Percentiles rank a stretch among this genome's conserved stretches.
Conservation (phyloP, 768 basidiomycete genomes). For the Daedalea quercina region DNA sequence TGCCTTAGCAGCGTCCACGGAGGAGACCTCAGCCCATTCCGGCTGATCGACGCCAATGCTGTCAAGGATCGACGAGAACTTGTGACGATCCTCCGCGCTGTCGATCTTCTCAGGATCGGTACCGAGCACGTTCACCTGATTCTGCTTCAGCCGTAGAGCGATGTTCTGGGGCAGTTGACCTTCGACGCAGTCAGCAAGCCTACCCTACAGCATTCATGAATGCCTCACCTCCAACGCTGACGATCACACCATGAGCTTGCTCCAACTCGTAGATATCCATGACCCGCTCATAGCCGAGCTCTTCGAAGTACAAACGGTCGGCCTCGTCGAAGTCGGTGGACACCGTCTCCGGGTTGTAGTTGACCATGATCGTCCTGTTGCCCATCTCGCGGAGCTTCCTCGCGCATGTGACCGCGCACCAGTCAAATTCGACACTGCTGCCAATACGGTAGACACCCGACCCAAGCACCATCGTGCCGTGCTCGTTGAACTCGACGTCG, state of each 20-base stretch:
- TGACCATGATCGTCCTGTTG: slow-evolving; percentile 96
- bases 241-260: slow-evolving; percentile 85
- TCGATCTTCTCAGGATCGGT: slow-evolving; percentile 96
- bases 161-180: slow-evolving; percentile 99
- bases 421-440: slow-evolving; percentile 98
- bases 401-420: slow-evolving; percentile 99
- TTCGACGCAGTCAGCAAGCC: slow-evolving; percentile 24
- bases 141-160: slow-evolving; percentile 88
- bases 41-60: slow-evolving; percentile 95
- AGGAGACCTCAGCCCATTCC: slow-evolving; percentile 89
- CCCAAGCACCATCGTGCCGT: slow-evolving; percentile 99
- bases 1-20: slow-evolving; percentile 81
- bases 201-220: background rate
- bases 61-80: slow-evolving; percentile 96
- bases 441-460: slow-evolving; percentile 98
- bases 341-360: slow-evolving; percentile 99
- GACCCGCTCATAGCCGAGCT: slow-evolving; percentile 94
- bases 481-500: slow-evolving; percentile 91
- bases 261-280: slow-evolving; percentile 99
- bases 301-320: slow-evolving; percentile 98
- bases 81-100: slow-evolving; percentile 97
- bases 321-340: slow-evolving; percentile 99
- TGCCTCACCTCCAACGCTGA: slow-evolving; percentile 87
- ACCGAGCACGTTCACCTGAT: slow-evolving; percentile 88
- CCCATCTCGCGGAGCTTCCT: slow-evolving; percentile 89